Conservation (phyloP, 306 rosid species). For the Erythrophleum fordii region DNA sequence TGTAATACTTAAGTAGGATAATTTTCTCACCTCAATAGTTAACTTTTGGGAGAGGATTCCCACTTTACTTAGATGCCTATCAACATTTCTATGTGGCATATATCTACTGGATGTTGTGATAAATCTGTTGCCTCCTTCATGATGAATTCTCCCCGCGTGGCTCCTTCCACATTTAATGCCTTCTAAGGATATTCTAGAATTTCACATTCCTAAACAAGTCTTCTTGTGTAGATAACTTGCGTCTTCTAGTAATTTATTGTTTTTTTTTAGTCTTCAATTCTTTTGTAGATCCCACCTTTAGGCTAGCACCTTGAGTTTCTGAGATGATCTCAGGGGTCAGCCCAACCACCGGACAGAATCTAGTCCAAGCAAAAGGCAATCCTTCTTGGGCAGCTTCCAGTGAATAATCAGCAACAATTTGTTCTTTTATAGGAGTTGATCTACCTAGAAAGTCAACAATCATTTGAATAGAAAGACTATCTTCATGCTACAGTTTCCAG, state of each 20-base stretch:
- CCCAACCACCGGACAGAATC: constrained; percentile 62
- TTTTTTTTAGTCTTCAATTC: constrained; percentile 87
- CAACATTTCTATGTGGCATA: constrained; percentile 29
- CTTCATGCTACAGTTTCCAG: constrained; percentile 89
- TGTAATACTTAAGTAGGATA: too few relatives aligned
- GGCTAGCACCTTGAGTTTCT: constrained; percentile 64
- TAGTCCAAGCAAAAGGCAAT: constrained; percentile 71
- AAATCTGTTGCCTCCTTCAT: constrained; percentile 35
- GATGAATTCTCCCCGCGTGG: constrained; percentile 33
- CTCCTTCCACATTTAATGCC: constrained; percentile 31
- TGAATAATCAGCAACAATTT: constrained; percentile 71
- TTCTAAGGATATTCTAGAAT: constrained; percentile 53
- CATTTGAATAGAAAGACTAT: constrained; percentile 65
- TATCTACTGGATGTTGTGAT: constrained; percentile 35
- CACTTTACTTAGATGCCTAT: too few relatives aligned
- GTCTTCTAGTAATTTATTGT: constrained; percentile 76
- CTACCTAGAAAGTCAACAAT: constrained; percentile 79
- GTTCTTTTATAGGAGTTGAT: constrained; percentile 82
- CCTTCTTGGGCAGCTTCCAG: constrained; percentile 84
- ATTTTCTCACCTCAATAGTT: too few relatives aligned
- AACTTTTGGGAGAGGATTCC: too few relatives aligned
- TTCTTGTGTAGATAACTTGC: constrained; percentile 77
- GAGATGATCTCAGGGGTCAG: constrained; percentile 51
- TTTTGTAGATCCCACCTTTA: constrained; percentile 74
- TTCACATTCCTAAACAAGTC: constrained; percentile 59